These are phyloP conservation scores for Zygosaccharomyces sapae DNA, from an alignment of 1,139 yeast genomes.

Conservation along the genomic window DNA sequence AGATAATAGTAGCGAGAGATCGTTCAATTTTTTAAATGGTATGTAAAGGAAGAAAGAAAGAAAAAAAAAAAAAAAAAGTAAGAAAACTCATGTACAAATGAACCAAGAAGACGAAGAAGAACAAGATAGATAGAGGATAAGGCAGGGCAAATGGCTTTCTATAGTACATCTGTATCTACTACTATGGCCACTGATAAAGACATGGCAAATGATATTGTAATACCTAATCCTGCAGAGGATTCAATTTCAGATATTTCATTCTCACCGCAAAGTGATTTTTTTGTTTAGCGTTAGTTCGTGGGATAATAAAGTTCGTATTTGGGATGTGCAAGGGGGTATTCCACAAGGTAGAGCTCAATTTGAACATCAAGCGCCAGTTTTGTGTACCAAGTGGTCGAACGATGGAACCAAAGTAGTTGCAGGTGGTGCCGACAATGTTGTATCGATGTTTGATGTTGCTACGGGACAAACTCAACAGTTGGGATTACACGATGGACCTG, in stretches of 20 bases:
- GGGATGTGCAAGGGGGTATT: constrained; percentile 68
- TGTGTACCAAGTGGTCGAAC: constrained; percentile 72
- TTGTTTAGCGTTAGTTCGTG: constrained; percentile 78
- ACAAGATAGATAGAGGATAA: neutral
- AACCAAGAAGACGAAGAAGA: too few species aligned
- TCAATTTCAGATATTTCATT: constrained; percentile 82
- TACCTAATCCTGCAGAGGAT: constrained; percentile 87
- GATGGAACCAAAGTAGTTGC: constrained; percentile 88
- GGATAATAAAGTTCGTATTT: constrained; percentile 93
- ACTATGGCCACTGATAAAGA: constrained; percentile 63
- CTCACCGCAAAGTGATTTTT: constrained; percentile 86
- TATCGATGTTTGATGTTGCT: constrained; percentile 75
- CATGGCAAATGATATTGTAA: constrained; percentile 67
- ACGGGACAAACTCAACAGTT: constrained; percentile 79
- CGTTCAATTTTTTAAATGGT: constrained; percentile 2
- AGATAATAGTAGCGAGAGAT: neutral
- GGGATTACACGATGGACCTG: constrained; percentile 83
- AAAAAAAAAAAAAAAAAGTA: neutral
- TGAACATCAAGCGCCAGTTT: constrained; percentile 87
- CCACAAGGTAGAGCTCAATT: constrained; percentile 83
- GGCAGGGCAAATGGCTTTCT: constrained; percentile 28
- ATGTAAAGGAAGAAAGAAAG: neutral
- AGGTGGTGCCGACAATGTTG: constrained; percentile 93
- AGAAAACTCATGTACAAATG: neutral
- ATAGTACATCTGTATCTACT: constrained; percentile 31